Base-by-base conservation (phyloP, 2,329 filamentous ascomycete genomes). In the Botrytis galanthina region DNA sequence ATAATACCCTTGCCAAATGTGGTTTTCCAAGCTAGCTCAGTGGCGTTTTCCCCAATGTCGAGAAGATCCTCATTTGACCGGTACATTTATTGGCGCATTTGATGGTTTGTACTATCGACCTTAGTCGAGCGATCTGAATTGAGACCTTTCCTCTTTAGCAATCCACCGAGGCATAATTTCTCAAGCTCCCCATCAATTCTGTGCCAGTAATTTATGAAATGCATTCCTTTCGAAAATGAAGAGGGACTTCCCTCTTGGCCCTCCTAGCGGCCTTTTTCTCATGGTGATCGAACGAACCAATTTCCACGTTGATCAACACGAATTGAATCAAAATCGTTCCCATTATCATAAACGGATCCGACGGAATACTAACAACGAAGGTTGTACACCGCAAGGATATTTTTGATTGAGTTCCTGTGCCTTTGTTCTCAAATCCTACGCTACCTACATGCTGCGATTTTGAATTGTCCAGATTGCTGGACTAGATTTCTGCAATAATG, bases 321-420 rank as follows among this genome's bases (percentile, higher is more conserved):
- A 12, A 54, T 39, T 29, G 46, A 35, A 39, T 68, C 35, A 39
- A 29, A 51, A 8, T 54, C 35, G 39, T 35, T 35, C n/a, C 3
- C 22, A 16, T 20, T 39, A 18, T 39, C 37, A 62, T 42, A 2
- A 62, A 68, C 46, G 32, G 46, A 26, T 54, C 35, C 46, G 20
- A 54, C 9, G 10, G 16, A 39, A 51, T n/a, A 39, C 26, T 35
- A 51, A 39, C 32, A 39, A 22, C 48, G 46, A 8, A 61, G 3
- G 29, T 37, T 61, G 51, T 61, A 42, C 20, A 66, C 29, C 60
- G 35, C 64, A 32, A 51, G 54, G 62, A n/a, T 48, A 35, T 63
- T 60, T 35, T 73, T 32, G 42, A 72, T 73, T 32, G 42, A 72
- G 66, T 44, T 72, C 60, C 70, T 61, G 64, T 54, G 18, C 64